phyloP scores from a whole-genome alignment of 1,139 yeast genomes.

The Hyphopichia burtonii region DNA sequence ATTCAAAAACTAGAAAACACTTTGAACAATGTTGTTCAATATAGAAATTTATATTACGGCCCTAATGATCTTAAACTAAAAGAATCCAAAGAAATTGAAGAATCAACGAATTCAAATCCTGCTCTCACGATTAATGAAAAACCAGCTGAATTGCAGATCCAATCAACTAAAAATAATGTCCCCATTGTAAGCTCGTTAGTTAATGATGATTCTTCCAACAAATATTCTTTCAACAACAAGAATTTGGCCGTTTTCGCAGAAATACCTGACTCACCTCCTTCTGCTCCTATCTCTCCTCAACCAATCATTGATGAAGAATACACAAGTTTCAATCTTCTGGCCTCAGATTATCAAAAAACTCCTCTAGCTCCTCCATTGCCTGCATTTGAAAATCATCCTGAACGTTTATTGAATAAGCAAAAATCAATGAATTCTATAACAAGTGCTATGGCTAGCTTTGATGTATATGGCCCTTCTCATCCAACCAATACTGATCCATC shows the following conservation, averaged over 20 bases:
- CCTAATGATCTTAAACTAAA: background rate
- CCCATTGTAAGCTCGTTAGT: background rate
- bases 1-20: slow-evolving; percentile 36
- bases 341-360: too few species aligned
- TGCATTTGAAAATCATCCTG: background rate
- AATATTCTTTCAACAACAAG: background rate
- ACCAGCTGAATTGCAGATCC: slow-evolving; percentile 14
- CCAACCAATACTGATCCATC: background rate
- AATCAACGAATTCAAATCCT: slow-evolving; percentile 1
- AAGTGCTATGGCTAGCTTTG: slow-evolving; percentile 34
- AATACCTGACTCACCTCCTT: slow-evolving; percentile 49
- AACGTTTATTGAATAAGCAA: slow-evolving; percentile 13
- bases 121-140: slow-evolving; percentile 10
- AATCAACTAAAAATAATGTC: slow-evolving; percentile 14
- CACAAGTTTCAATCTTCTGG: background rate
- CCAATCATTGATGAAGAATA: slow-evolving; percentile 8
- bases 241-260: slow-evolving; percentile 13
- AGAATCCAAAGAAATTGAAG: background rate
- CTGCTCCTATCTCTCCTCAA: slow-evolving; percentile 43
- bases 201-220: background rate
- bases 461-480: slow-evolving; percentile 10
- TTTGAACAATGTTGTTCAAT: slow-evolving; percentile 43
- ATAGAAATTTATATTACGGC: slow-evolving; percentile 37
- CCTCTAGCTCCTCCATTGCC: too few species aligned
- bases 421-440: slow-evolving; percentile 24